phyloP scores from a whole-genome alignment of 768 basidiomycete species.

The Tricholoma sp. region DNA sequence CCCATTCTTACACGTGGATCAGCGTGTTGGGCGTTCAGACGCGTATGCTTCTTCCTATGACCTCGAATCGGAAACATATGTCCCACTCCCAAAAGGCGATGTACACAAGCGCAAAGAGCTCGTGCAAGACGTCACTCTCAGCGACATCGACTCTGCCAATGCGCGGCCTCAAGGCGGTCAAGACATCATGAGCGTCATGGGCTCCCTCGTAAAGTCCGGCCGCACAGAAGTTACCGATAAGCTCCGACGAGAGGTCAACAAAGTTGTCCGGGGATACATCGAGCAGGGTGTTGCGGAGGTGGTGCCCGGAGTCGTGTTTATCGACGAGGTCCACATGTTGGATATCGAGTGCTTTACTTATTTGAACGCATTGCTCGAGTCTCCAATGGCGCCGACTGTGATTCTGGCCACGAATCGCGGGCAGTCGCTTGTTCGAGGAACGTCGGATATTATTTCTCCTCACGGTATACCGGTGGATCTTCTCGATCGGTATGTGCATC shows the following conservation, averaged over 20 bases:
- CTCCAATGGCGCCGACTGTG: conserved; percentile 97
- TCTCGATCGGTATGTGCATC: conserved; percentile 81
- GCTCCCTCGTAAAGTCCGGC: conserved; percentile 81
- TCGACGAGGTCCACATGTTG: conserved; percentile 95
- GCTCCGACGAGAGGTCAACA: conserved; percentile 91
- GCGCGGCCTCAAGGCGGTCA: conserved; percentile 94
- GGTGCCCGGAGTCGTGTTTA: conserved; percentile 96
- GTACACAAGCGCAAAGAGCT: too few relatives aligned
- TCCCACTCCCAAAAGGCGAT: conserved; percentile 67
- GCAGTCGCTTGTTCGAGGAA: conserved; percentile 87
- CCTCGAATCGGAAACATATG: conserved; percentile 97
- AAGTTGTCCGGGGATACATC: conserved; percentile 94
- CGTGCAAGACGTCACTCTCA: conserved; percentile 39
- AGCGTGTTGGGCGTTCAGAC: conserved; percentile 96
- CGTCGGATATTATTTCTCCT: conserved; percentile 84
- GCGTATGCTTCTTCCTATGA: conserved; percentile 98
- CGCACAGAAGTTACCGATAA: conserved; percentile 98
- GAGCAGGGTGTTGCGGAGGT: conserved; percentile 98
- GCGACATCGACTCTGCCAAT: conserved; percentile 95
- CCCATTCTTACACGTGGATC: conserved; percentile 8
- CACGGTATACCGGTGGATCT: conserved; percentile 95
- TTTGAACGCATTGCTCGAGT: too few relatives aligned
- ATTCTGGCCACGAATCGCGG: conserved; percentile 96
- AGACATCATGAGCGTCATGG: conserved; percentile 99
- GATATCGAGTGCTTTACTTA: too few relatives aligned